Evolutionary conservation across 1,284 basidiomycete genomes (phyloP), one percentile per base, ranked within the genome.

Genomic region (Ustilago hordei): DNA sequence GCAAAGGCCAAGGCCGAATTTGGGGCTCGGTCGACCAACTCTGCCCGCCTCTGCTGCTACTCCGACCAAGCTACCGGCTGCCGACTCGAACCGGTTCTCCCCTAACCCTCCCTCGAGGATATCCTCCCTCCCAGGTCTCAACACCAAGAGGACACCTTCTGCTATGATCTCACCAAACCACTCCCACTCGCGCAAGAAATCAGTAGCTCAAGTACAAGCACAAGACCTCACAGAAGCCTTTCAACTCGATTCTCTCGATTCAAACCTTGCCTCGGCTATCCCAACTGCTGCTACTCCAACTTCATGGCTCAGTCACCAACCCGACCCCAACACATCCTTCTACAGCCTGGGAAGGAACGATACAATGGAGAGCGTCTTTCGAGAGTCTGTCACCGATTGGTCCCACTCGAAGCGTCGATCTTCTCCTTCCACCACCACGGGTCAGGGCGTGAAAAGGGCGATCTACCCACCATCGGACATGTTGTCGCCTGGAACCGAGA

Each of bases 401-500:
- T 78, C 81, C 0, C 64, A 75, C n/a, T 69, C 66, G 7, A 69
- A 61, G 53, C 45, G 67, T 2, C 54, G 50, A 6, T n/a, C 56
- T 17, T 66, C 64, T 17, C 64, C 64, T 2, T 31, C 45, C 60
- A 17, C 50, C 50, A 19, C 19, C 17, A 45, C 43, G 39, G 55
- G 41, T 39, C 47, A 72, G 5, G 45, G 66, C 19, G 8, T 50
- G 1, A 55, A 71, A 13, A 78, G 75, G 53, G 74, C 80, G 2
- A 72, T 81, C 48, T 80, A 77, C 45, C 80, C 80, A 4, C 50
- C 61, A 4, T 56, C 55, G 6, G 62, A 75, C 35, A 32, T 62
- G 6, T 39, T 78, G 8, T 53, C 80, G 32, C 60, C 88, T 2
- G 89, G 89, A 64, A 89, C 89, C 8, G 92, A 94, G 76, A 87